These are phyloP conservation scores for Fraxinus paxiana DNA, from an alignment of 305 asterid species.

Conservation along the genomic window DNA sequence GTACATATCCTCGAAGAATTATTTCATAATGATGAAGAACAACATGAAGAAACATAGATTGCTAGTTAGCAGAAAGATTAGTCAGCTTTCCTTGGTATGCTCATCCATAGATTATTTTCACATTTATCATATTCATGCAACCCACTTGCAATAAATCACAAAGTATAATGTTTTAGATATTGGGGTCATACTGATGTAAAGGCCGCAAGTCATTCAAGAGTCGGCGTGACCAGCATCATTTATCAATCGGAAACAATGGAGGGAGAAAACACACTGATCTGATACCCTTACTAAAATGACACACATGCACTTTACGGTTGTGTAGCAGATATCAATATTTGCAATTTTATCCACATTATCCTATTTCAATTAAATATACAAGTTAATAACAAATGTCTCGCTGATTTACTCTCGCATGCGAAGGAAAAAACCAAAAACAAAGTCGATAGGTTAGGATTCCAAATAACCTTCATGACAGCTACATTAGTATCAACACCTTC, in stretches of 20 bases:
- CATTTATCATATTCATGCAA: slow-evolving; percentile 10
- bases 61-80: background rate
- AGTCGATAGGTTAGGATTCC: slow-evolving; percentile 21
- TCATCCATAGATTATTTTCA: background rate
- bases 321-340: slow-evolving; percentile 11
- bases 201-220: slow-evolving; percentile 13
- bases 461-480: slow-evolving; percentile 74
- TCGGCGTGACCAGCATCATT: background rate
- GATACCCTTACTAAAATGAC: background rate
- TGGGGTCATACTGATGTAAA: slow-evolving; percentile 1
- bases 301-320: background rate
- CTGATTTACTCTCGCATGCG: background rate
- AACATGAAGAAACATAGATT: background rate
- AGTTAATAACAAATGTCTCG: background rate
- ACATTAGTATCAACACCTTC: slow-evolving; percentile 87
- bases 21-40: background rate
- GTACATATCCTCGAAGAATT: background rate
- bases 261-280: background rate
- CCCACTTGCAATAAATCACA: background rate
- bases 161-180: background rate
- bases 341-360: slow-evolving; percentile 16
- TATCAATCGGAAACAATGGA: background rate
- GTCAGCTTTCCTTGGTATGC: background rate
- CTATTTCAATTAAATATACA: slow-evolving; percentile 6
- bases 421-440: slow-evolving; percentile 14